Evolutionary conservation across 495 filamentous ascomycete genomes (phyloP).

Genomic region (Penicillium herquei): DNA sequence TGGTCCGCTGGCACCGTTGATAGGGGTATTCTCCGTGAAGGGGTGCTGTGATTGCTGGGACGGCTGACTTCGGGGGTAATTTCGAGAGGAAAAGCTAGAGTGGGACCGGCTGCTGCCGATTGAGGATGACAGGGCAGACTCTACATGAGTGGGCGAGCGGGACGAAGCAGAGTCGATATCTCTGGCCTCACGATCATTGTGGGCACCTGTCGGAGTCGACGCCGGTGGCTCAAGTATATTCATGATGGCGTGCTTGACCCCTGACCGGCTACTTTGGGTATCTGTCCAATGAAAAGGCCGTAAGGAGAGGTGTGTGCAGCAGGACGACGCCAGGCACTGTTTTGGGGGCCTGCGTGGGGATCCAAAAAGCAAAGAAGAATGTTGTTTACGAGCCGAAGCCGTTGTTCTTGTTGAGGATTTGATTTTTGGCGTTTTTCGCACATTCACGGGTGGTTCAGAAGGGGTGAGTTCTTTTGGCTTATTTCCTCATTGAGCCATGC

Average conservation of each 20-base stretch:
- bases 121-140: constrained; percentile 25
- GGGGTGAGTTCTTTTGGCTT: neutral
- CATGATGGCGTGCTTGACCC: constrained; percentile 42
- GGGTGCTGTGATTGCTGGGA: constrained; percentile 11
- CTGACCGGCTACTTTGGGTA: constrained; percentile 12
- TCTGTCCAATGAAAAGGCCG: constrained; percentile 13
- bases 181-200: constrained; percentile 11
- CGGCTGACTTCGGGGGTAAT: constrained; percentile 6
- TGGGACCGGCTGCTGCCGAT: constrained; percentile 23
- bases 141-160: constrained; percentile 23
- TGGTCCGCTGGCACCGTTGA: constrained; percentile 23
- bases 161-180: constrained; percentile 27
- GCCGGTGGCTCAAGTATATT: constrained; percentile 32
- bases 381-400: neutral
- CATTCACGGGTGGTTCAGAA: neutral
- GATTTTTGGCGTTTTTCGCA: neutral
- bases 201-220: constrained; percentile 21
- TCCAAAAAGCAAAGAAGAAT: neutral
- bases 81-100: constrained; percentile 22
- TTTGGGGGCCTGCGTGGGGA: neutral
- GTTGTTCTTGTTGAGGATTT: neutral
- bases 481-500: constrained; percentile 1
- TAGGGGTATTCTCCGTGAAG: constrained; percentile 34
- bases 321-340: constrained; percentile 3
- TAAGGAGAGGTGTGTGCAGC: constrained; percentile 13